Evolutionary conservation across 2,329 filamentous ascomycete genomes (phyloP), one percentile per base, ranked within the genome.

Genomic region (Fusarium virguliforme): DNA sequence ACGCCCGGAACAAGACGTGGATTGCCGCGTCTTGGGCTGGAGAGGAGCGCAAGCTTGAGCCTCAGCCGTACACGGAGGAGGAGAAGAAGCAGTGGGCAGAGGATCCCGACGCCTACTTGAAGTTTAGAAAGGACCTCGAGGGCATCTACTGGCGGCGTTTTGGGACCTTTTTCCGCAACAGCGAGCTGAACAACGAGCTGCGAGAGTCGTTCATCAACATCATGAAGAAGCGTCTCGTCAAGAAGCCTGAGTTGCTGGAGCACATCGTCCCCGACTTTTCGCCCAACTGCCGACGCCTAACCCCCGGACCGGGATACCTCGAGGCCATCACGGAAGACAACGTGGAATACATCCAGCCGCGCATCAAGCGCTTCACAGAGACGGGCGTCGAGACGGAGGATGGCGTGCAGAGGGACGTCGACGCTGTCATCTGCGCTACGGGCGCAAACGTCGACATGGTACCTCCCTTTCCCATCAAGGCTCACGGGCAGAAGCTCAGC

Each of bases 351-450:
- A 88, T 91, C 71, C 83, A 83, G 35, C 85, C 84, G 0, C 84
- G 79, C 0, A 92, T 92, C 74, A 81, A 83, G 18, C 82, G 84
- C 0, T 89, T 93, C 68, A 91, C 88, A 0, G 80, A 82, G 38
- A 88, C 83, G 0, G 89, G 89, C 0, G 90, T 92, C 50, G 84
- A 88, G 71, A 91, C 88, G 0, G 79, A 77, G 0, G 89, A 92
- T 69, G 90, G 89, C 2, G 76, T 76, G 0, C 82, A 86, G 32
- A 81, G 89, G 4, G 83, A 88, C 15, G 88, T 91, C 0, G 90
- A 92, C 65, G 88, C 88, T 13, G 82, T 92, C 6, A 88, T 93
- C 71, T 93, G 90, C 73, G 88, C 90, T 1, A 94, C 91, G 0
- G 91, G 91, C 1, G 89, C 89, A 8, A 90, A 91, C 70, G 83